Evolutionary conservation across 371 early-diverging fungal species (phyloP), one percentile per base, ranked within the genome.

Genomic region (Zychaea mexicana): DNA sequence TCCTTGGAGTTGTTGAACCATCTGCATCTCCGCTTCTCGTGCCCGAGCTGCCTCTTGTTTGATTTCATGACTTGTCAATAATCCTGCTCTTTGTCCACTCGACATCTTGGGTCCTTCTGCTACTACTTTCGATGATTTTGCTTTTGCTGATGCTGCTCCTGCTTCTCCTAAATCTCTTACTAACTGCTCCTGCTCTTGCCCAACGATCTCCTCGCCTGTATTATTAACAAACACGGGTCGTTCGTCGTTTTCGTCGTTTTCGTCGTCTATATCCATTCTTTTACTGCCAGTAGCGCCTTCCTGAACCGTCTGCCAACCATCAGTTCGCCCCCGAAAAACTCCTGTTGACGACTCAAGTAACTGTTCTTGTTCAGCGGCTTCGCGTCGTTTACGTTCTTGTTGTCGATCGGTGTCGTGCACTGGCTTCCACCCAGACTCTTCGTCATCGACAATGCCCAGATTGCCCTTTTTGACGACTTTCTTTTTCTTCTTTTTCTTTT

Each of bases 381-480:
- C 60, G 0, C 39, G 33, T 31, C 49, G 33, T 22, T 45, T n/a
- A 9, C 61, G 26, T 22, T 54, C 33, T 12, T 66, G 56, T 13
- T 65, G 66, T 12, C 68, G 70, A 27, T 71, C 66, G 8, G 62
- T 67, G 22, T 68, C 67, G 10, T 72, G 72, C 1, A 62, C 68
- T 27, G 61, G 69, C 60, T 65, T 68, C 85, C 84, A 85, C 8
- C 77, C 75, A 26, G 65, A 64, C 27, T 79, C 82, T 32, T 85
- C 85, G 30, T 86, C 86, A 71, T 85, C 87, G 22, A 85, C 76
- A 61, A 87, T 84, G 45, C 80, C 84, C 64, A 84, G 70, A 57
- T 82, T 85, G 56, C 84, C 85, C 60, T 72, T 76, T 21, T 66
- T 73, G 15, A 82, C 61, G 13, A 8, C 61, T 26, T 26, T 55